Percentiles rank a stretch among this genome's conserved stretches.
Conservation (phyloP, 331 rosid species). For the Arachis monticola region DNA sequence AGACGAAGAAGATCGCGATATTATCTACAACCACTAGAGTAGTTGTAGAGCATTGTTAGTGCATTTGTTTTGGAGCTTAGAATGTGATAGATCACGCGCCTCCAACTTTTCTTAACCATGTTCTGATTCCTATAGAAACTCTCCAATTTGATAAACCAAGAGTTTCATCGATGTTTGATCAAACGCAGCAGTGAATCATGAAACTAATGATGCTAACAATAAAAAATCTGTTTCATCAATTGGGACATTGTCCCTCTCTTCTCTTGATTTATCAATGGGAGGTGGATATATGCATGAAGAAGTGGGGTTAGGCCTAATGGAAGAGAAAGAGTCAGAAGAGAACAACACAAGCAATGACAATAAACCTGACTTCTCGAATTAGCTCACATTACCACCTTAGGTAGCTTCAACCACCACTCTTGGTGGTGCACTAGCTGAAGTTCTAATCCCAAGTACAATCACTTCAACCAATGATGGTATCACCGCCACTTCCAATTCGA, state of each 20-base stretch:
- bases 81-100: neutral
- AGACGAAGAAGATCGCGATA: no score
- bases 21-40: no score
- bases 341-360: no score
- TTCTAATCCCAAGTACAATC: slow-evolving; percentile 59
- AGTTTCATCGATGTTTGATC: slow-evolving; percentile 82
- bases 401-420: slow-evolving; percentile 46
- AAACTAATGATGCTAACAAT: slow-evolving; percentile 31
- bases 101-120: slow-evolving; percentile 48
- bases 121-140: slow-evolving; percentile 42
- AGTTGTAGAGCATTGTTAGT: no score
- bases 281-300: no score
- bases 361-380: slow-evolving; percentile 40
- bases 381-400: slow-evolving; percentile 57
- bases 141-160: slow-evolving; percentile 51
- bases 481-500: slow-evolving; percentile 45
- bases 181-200: slow-evolving; percentile 40
- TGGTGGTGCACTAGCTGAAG: slow-evolving; percentile 87
- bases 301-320: no score
- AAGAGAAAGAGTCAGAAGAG: no score
- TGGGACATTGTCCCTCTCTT: slow-evolving; percentile 59
- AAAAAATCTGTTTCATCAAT: slow-evolving; percentile 45
- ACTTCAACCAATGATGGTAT: slow-evolving; percentile 39
- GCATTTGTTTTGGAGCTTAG: no score
- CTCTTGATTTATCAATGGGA: slow-evolving; percentile 1